Base-by-base conservation (phyloP, 1,139 yeast species). In the Yamadazyma diddensiae region DNA sequence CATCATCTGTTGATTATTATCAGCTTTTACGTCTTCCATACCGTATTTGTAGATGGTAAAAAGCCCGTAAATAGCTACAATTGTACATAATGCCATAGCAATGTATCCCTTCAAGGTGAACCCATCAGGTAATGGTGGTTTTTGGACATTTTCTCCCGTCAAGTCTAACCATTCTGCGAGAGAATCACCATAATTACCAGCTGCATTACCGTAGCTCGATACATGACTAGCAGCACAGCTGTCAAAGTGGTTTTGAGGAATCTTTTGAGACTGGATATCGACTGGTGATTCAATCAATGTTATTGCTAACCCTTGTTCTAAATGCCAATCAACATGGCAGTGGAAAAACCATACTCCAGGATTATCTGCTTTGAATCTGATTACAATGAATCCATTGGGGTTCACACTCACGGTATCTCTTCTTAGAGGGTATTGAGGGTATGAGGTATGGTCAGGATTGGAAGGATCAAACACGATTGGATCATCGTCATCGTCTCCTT, bases 91-190 rank as follows among this genome's bases (percentile, higher is more conserved):
- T 19, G 77, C 81, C 55, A 92, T 65, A 9, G 97, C 97, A 38
- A 90, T 82, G 50, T 83, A 81, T 57, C 97, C 98, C 49, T 82
- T 80, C 28, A 82, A 74, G 27, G 97, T 90, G 73, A 92, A 90
- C 4, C 97, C 97, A 24, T 68, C 53, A 24, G 97, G 97, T 50
- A 92, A 71, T 21, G 68, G 59, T 35, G 62, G 61, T 14, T 49
- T 65, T 59, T 90, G 97, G 25, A 70, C 62, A 49, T 80, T 80
- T 62, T 86, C 80, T 33, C 95, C 95, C 1, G 65, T 50, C 45
- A 92, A 70, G 57, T 90, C 78, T 28, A 75, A 49, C 65, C 72
- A 81, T 54, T 84, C 70, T 2, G 52, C 61, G 26, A 70, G 52
- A 12, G 54, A 29, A 6, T 41, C 41, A 6, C 57, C 58, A 33